These are phyloP conservation scores for Alternaria gaisen DNA, from an alignment of 2,329 filamentous ascomycete species.

Conservation along the genomic window DNA sequence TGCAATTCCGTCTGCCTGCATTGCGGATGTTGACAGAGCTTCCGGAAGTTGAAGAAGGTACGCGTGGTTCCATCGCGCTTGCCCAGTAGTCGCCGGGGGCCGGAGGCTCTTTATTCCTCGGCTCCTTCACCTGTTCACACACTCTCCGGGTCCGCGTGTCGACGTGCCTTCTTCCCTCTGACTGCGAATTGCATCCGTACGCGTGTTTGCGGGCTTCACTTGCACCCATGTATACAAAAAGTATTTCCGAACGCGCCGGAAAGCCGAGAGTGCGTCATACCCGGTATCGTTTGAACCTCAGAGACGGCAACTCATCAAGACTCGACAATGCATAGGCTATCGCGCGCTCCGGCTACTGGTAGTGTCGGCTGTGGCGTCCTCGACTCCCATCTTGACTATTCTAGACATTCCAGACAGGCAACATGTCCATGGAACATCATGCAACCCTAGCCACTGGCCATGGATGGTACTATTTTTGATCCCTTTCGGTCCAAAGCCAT, in stretches of 20 bases:
- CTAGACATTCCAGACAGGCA: constrained; percentile 20
- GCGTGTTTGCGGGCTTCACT: constrained; percentile 8
- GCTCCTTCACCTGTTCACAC: constrained; percentile 12
- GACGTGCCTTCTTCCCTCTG: not conserved
- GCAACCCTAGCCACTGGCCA: constrained; percentile 19
- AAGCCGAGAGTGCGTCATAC: constrained; percentile 19
- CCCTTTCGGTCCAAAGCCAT: constrained; percentile 14
- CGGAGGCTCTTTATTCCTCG: constrained; percentile 34
- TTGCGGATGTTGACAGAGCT: constrained; percentile 25
- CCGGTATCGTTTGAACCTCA: not conserved
- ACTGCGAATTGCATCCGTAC: not conserved
- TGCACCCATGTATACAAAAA: not conserved
- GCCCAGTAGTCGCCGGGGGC: constrained; percentile 19
- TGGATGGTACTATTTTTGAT: constrained; percentile 40
- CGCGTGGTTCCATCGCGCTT: constrained; percentile 19
- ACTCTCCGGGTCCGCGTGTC: not conserved
- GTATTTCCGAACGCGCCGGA: constrained; percentile 12
- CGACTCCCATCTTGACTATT: constrained; percentile 32
- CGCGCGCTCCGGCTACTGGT: constrained; percentile 15
- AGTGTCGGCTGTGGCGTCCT: constrained; percentile 1
- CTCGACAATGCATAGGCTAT: not conserved
- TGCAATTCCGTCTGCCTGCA: constrained; percentile 25
- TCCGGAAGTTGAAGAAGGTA: constrained; percentile 4
- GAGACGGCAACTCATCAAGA: not conserved
- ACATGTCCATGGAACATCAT: constrained; percentile 15